These are phyloP conservation scores for Penicillium sp. DNA, from an alignment of 2,329 filamentous ascomycete genomes.

Conservation along the genomic window DNA sequence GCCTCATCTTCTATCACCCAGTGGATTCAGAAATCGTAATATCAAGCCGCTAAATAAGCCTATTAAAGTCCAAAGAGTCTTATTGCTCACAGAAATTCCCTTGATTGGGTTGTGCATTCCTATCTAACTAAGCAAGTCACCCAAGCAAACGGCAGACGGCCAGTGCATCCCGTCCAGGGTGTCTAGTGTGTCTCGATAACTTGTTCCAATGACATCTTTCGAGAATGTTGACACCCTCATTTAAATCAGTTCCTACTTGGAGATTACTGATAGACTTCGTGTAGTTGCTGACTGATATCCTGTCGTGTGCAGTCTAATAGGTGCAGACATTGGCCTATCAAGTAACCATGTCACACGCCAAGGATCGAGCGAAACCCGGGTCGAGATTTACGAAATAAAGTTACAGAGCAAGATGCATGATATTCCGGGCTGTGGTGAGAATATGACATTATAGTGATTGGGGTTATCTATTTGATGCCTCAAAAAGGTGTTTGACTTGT, in stretches of 20 bases:
- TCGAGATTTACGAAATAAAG: not conserved
- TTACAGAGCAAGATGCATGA: not conserved
- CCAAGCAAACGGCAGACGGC: not conserved
- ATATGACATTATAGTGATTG: not conserved
- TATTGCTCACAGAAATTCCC: not conserved
- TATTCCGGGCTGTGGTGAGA: not conserved
- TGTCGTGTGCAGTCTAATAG: not conserved
- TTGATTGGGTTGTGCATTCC: not conserved
- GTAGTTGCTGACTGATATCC: not conserved
- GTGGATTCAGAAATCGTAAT: not conserved
- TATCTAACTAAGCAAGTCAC: not conserved
- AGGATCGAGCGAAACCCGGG: not conserved
- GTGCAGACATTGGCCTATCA: not conserved
- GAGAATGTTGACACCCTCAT: not conserved
- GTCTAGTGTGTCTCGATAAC: not conserved
- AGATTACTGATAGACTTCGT: not conserved
- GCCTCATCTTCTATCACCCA: not conserved
- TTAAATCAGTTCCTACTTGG: too few species aligned
- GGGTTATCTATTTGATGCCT: slow-evolving; percentile 9
- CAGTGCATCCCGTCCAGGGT: not conserved
- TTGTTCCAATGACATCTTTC: not conserved
- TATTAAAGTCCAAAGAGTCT: not conserved
- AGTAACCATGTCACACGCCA: not conserved
- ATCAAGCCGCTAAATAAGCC: not conserved
- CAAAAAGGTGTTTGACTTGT: slow-evolving; percentile 15